Percentiles rank a stretch among this genome's conserved stretches.
Evolutionary conservation across 345 rosid species (phyloP).

Genomic region (Melaleuca quinquenervia): DNA sequence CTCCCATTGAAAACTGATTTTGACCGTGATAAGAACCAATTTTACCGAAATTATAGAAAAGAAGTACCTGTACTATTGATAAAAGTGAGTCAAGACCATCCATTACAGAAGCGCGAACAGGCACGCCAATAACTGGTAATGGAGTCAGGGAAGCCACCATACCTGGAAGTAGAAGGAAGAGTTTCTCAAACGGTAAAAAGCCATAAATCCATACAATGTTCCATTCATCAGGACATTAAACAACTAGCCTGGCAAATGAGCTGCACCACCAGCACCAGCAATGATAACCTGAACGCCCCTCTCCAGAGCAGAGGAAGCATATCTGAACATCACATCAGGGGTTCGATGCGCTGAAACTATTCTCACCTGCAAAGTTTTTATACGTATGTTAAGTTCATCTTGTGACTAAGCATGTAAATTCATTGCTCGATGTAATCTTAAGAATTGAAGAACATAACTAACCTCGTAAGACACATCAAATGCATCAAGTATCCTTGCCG

Average conservation of each 20-base stretch:
- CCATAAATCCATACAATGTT: not conserved
- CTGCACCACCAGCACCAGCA: constrained; percentile 99
- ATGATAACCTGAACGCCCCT: constrained; percentile 76
- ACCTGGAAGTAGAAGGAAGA: constrained; percentile 30
- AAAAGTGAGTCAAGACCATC: constrained; percentile 91
- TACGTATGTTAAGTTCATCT: not conserved
- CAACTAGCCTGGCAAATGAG: constrained; percentile 80
- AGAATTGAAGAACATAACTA: not conserved
- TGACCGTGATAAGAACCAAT: not conserved
- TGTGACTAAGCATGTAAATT: not conserved
- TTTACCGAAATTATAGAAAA: not conserved
- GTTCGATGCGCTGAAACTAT: constrained; percentile 92
- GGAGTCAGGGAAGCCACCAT: constrained; percentile 97
- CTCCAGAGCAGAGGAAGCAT: constrained; percentile 60
- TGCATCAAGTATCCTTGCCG: constrained; percentile 51
- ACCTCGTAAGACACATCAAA: constrained; percentile 82
- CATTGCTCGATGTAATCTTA: not conserved
- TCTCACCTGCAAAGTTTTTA: constrained; percentile 37
- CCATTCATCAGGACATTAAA: not conserved
- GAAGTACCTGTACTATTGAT: constrained; percentile 85
- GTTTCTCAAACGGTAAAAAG: not conserved
- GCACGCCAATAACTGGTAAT: constrained; percentile 84
- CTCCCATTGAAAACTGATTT: not conserved
- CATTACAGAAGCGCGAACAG: constrained; percentile 73
- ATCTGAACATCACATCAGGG: constrained; percentile 79